Base-by-base conservation (phyloP, 805 yeast species). In the Torulaspora franciscae region DNA sequence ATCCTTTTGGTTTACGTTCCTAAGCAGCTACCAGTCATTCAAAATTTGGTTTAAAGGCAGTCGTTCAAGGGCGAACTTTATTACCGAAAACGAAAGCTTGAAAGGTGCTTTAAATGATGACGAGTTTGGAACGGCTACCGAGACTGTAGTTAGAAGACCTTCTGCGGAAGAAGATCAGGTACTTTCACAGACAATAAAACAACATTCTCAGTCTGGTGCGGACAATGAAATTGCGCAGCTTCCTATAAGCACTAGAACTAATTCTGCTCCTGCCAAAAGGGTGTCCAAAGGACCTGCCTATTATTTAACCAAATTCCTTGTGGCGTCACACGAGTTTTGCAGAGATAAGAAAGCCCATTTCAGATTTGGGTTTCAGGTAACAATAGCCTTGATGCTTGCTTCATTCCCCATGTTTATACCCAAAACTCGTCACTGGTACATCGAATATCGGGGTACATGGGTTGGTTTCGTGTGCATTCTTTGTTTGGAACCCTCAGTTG, bases 361-460 rank as follows among this genome's bases (percentile, higher is more conserved):
- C 37, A 63, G 71, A 22, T 75, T 72, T 55, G 76, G 77, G 1
- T 54, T 73, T 34, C 78, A 76, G 49, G 68, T 72, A 9, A 64
- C 72, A 0, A 53, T 72, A 29, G 75, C 76, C 0, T 52, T 75
- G 33, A 71, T 74, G 66, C 47, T 74, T 1, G 70, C 73, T 2
- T 71, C 79, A 0, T 74, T 74, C 47, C 80, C 79, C 1, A 75
- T 74, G 71, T 76, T 74, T 51, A 61, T 71, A 28, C 75, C 78
- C 0, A 66, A 67, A 29, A 51, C 72, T 15, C 62, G 79, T 36
- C 57, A 60, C n/a, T 76, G 80, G 80, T 75, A 74, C 48, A 59
- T 58, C n/a, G 65, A 68, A 13, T 66, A 69, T 26, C 67, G 73
- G 48, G 80, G 79, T 33, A 61, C 74, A 1, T 76, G 80, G 80